These are phyloP conservation scores for Xylariales sp. DNA, from an alignment of 2,329 filamentous ascomycete species.

Conservation along the genomic window DNA sequence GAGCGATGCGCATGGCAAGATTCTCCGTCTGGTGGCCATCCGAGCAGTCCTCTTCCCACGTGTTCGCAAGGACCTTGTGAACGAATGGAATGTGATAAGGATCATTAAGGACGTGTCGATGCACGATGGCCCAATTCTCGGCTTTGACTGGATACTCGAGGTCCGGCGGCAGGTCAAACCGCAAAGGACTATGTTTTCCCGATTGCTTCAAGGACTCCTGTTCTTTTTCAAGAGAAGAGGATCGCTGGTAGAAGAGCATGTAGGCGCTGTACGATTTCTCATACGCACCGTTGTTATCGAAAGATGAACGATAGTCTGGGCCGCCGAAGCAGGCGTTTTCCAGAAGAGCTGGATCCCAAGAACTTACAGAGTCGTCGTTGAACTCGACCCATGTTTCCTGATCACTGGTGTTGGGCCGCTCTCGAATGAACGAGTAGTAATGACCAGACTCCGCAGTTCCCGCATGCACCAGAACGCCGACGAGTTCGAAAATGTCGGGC, in stretches of 20 bases:
- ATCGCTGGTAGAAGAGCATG: conserved; percentile 94
- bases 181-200: conserved; percentile 34
- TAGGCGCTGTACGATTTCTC: conserved; percentile 85
- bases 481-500: conserved; percentile 82
- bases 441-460: conserved; percentile 92
- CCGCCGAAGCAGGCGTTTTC: conserved; percentile 79
- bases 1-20: conserved; percentile 47
- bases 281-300: conserved; percentile 43
- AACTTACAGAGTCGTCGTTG: conserved; percentile 79
- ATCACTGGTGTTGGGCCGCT: conserved; percentile 56
- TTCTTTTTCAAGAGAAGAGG: conserved; percentile 56
- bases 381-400: conserved; percentile 76
- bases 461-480: conserved; percentile 90
- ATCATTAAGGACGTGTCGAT: conserved; percentile 77
- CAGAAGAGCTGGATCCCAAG: conserved; percentile 71
- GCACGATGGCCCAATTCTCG: conserved; percentile 70
- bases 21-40: conserved; percentile 42
- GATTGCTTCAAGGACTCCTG: conserved; percentile 40
- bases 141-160: conserved; percentile 57
- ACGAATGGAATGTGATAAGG: conserved; percentile 65
- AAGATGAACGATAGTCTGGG: conserved; percentile 46
- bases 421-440: conserved; percentile 93
- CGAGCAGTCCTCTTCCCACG: conserved; percentile 49
- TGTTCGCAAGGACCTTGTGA: conserved; percentile 52
- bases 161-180: conserved; percentile 38